phyloP scores from a whole-genome alignment of 208 protist species.

The Balamuthia mandrillaris region DNA sequence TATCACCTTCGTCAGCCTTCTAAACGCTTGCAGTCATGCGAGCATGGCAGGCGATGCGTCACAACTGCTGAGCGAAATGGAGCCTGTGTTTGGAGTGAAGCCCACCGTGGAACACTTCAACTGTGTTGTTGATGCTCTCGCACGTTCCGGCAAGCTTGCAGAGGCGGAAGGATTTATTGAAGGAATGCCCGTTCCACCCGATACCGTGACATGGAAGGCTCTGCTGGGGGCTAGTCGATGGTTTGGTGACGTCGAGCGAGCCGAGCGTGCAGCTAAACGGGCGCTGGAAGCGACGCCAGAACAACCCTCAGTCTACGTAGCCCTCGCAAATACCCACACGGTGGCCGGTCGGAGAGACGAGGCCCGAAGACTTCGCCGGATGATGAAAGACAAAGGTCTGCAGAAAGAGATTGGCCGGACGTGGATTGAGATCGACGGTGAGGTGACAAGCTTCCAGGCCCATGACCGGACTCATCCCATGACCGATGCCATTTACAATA shows the following conservation, averaged over 20 bases:
- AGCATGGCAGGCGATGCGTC: constrained; percentile 7
- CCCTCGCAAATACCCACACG: constrained; percentile 4
- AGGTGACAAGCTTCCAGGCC: not conserved
- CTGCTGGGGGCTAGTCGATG: not conserved
- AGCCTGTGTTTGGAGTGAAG: not conserved
- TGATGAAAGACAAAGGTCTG: not conserved
- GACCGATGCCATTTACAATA: not conserved
- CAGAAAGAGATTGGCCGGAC: not conserved
- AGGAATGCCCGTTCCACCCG: not conserved
- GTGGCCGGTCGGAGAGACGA: not conserved
- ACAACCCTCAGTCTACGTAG: not conserved
- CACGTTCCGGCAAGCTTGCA: constrained; percentile 3
- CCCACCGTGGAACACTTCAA: not conserved
- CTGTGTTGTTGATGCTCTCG: constrained; percentile 36
- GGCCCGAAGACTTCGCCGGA: not conserved
- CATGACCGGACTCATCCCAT: constrained; percentile 1
- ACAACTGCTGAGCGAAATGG: not conserved
- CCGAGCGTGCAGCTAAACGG: not conserved
- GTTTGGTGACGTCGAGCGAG: not conserved
- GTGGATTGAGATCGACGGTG: constrained; percentile 3
- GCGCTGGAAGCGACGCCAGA: not conserved
- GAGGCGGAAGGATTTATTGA: constrained; percentile 30
- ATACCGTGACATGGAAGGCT: not conserved
- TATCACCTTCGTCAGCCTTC: not conserved
- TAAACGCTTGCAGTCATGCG: constrained; percentile 41